Base-by-base conservation (phyloP, 495 filamentous ascomycete genomes). In the Cercophora samala region DNA sequence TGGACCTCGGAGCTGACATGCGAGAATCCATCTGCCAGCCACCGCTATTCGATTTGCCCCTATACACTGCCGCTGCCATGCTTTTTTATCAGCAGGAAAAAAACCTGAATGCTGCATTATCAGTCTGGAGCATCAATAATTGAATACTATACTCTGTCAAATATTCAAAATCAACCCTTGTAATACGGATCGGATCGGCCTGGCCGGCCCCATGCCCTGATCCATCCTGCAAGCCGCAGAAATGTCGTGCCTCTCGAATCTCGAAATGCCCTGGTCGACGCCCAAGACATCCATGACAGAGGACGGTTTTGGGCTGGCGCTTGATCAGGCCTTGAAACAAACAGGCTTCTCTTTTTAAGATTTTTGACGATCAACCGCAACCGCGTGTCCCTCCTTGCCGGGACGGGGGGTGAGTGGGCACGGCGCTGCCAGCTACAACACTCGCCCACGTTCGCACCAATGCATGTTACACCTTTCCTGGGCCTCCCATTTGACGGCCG, bases 401-500 rank as follows among this genome's bases (percentile, higher is more conserved):
- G 37, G 37, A 46, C 5, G 6, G 37, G 11, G 59, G 11, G 29
- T 18, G 19, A 42, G 55, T 64, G 60, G 60, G 37, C 59, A 54
- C 24, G 61, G 37, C 29, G 37, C 1, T 55, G 46, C 25, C 62
- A 55, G 46, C 42, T 17, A 13, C 29, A 11, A n/a, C 42, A 22
- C 21, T 24, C n/a, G 60, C 42, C 59, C 55, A 26, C 29, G 29
- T 13, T 46, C 6, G 13, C 37, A 46, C 37, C 37, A 46, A 46
- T 46, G 37, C 37, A 46, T 46, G 37, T 46, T 42, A 51, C 37
- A 51, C 8, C 60, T 23, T 56, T 23, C 22, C 29, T 26, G 64
- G 52, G 21, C 52, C 26, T 53, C 21, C 58, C 23, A 60, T 65
- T 71, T 58, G 65, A 24, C 21, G 21, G 61, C 46, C 67, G 32